Conservation (phyloP, 345 rosid species). For the Cardamine chenopodiifolia region DNA sequence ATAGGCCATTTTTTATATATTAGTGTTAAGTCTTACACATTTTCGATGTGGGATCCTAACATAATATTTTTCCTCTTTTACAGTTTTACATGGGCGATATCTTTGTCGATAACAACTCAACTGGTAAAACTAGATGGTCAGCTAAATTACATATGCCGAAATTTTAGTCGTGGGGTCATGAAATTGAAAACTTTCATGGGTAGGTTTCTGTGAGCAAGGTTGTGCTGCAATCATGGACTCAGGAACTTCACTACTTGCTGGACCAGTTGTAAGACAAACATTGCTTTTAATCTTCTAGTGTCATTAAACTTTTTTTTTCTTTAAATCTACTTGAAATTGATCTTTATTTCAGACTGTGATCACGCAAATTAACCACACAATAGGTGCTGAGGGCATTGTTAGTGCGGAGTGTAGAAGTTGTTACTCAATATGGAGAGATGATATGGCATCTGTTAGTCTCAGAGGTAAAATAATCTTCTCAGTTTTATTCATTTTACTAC, state of each 20-base stretch:
- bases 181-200: neutral
- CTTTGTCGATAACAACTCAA: conserved; percentile 54
- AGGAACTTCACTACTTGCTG: conserved; percentile 79
- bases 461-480: conserved; percentile 51
- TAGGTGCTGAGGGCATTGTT: conserved; percentile 72
- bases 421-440: conserved; percentile 66
- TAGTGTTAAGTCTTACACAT: neutral
- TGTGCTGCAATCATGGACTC: conserved; percentile 82
- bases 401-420: conserved; percentile 69
- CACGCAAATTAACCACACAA: conserved; percentile 75
- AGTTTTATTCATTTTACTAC: neutral
- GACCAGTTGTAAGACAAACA: conserved; percentile 64
- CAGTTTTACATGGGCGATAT: too few relatives aligned
- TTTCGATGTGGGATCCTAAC: neutral
- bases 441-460: conserved; percentile 74
- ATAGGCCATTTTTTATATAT: neutral
- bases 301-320: neutral
- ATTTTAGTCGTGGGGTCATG: neutral
- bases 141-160: neutral
- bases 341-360: conserved; percentile 54
- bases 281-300: neutral
- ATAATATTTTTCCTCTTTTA: too few relatives aligned
- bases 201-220: conserved; percentile 61
- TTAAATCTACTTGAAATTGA: neutral
- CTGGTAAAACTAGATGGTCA: conserved; percentile 49